Base-by-base conservation (phyloP, 768 basidiomycete species). In the Collybiopsis luxurians region DNA sequence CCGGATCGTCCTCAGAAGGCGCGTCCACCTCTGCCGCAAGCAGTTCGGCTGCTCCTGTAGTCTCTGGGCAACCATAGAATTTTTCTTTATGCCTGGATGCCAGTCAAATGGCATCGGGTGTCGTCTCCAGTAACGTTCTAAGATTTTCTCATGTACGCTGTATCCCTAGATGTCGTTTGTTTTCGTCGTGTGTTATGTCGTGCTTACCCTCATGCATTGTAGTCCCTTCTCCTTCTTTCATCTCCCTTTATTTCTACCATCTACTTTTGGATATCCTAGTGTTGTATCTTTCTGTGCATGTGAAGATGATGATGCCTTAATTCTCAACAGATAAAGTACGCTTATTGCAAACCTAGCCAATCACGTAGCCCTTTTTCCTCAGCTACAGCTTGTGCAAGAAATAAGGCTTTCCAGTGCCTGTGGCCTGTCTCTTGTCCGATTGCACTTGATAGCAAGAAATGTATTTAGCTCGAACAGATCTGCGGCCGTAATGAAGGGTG, bases 311-410 rank as follows among this genome's bases (percentile, higher is more conserved):
- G 6, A 21, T 5, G 17, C 13, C 17, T 38, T 17, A 38, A 38
- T 38, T 38, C 17, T 38, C 17, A 9, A 38, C 9, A 38, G 9
- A 38, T 38, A 7, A 38, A 17, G 7, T 38, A 7, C 17, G 9
- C 36, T 17, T 38, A 38, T 9, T 38, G 36, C n/a, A n/a, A n/a
- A n/a, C n/a, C n/a, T n/a, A n/a, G n/a, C n/a, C n/a, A n/a, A n/a
- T n/a, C n/a, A n/a, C n/a, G 15, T 75, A 70, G 70, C 66, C 66
- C 17, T 61, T 78, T 56, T 68, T 68, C 53, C 57, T 64, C 21
- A 67, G 15, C 48, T 49, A 6, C 17, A 66, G 34, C 69, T 68
- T 70, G 4, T 34, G 56, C 23, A 53, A 66, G 11, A 61, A 57
- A 17, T 73, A 67, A 58, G 62, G 34, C 4, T 59, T 74, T 12